Evolutionary conservation across 805 yeast genomes (phyloP).

Genomic region (Maudiozyma turicensis): DNA sequence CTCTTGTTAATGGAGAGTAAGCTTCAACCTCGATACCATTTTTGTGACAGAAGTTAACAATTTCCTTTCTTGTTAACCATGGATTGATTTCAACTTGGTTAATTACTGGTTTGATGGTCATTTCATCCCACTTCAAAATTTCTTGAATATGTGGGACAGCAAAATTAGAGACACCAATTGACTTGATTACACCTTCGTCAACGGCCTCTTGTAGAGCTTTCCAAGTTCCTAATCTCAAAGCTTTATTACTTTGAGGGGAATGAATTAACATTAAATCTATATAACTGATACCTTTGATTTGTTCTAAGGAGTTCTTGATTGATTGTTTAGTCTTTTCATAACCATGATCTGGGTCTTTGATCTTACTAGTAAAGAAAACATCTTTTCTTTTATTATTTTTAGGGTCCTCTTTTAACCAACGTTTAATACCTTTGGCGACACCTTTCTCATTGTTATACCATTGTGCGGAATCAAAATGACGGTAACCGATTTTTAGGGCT

Average conservation of each 20-base stretch:
- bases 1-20: slow-evolving; percentile 66
- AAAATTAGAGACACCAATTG: slow-evolving; percentile 73
- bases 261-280: slow-evolving; percentile 64
- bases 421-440: slow-evolving; percentile 47
- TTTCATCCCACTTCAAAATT: slow-evolving; percentile 44
- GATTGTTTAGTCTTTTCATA: slow-evolving; percentile 47
- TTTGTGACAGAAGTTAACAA: slow-evolving; percentile 48
- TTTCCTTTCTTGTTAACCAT: slow-evolving; percentile 59
- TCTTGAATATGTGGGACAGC: slow-evolving; percentile 53
- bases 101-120: slow-evolving; percentile 52
- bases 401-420: slow-evolving; percentile 40
- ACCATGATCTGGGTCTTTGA: slow-evolving; percentile 60
- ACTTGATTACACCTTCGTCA: slow-evolving; percentile 43
- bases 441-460: slow-evolving; percentile 53
- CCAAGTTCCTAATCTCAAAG: slow-evolving; percentile 50
- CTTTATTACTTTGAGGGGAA: slow-evolving; percentile 42
- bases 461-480: slow-evolving; percentile 66
- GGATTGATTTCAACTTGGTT: slow-evolving; percentile 80
- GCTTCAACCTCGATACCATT: slow-evolving; percentile 58
- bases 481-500: slow-evolving; percentile 56
- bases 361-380: slow-evolving; percentile 56
- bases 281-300: slow-evolving; percentile 45
- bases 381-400: slow-evolving; percentile 35
- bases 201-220: slow-evolving; percentile 65
- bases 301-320: slow-evolving; percentile 42